Base-by-base conservation (phyloP, 495 filamentous ascomycete species). In the Rhypophila decipiens region DNA sequence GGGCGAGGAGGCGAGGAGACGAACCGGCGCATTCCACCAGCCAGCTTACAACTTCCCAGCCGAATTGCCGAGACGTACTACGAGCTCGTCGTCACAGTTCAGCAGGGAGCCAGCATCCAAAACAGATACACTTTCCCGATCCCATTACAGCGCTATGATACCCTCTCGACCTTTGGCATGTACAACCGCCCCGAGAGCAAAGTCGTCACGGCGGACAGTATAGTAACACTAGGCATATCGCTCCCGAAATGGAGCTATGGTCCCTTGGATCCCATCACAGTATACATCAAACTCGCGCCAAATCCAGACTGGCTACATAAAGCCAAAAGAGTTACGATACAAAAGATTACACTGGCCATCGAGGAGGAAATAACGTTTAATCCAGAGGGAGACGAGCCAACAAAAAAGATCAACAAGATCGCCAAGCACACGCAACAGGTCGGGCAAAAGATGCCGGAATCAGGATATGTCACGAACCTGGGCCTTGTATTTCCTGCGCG, bases 311-410 rank as follows among this genome's bases (percentile, higher is more conserved):
- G 87, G 86, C 68, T 94, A 64, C 76, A 64, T 49, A 96, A 95
- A 62, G 91, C 94, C 36, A 85, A 81, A 57, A 88, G 85, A 62
- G 91, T 98, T 40, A 93, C 90, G 43, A 95, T 98, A 63, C 83
- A 86, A 58, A 90, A 90, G 64, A 90, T 98, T 45, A 95, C 89
- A 13, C 84, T 96, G 29, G 83, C 80, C 11, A 96, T 98, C 56
- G 93, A 97, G 56, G 93, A 98, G 64, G 90, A 96, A 63, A 95
- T 97, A 42, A 89, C 89, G 18, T 98, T 87, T 68, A 97, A 98
- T 55, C 93, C 93, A 31, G 90, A 97, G 59, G 93, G 93, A n/a
- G 93, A 97, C 56, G 93, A 97, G 63, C 90, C 90, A 38, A 88
- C 85, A 22, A 86, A 86, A 54, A 97, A 95, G 62, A 71, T 88